Percentiles rank a stretch among this genome's conserved stretches.
Evolutionary conservation across 2,329 filamentous ascomycete genomes (phyloP).

Genomic region (Trichoderma arundinaceum): DNA sequence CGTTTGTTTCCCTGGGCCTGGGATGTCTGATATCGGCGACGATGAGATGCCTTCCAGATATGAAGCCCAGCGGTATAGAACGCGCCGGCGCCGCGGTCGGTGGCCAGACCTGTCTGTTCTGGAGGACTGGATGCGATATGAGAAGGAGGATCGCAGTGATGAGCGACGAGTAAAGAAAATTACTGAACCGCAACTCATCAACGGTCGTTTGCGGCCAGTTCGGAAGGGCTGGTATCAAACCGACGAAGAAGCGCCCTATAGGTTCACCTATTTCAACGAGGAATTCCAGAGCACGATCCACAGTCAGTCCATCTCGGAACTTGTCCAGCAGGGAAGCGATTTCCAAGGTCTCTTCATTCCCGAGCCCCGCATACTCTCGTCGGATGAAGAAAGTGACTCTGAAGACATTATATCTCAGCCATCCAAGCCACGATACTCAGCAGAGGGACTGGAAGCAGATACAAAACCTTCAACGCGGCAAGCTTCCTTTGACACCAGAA

Average conservation of each 20-base stretch:
- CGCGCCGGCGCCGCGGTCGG: constrained; percentile 68
- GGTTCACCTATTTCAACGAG: constrained; percentile 99
- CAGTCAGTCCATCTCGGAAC: constrained; percentile 90
- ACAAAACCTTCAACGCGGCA: constrained; percentile 55
- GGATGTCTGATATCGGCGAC: constrained; percentile 77
- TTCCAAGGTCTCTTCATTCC: constrained; percentile 92
- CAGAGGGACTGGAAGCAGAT: constrained; percentile 45
- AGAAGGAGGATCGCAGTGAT: constrained; percentile 78
- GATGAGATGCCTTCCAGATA: constrained; percentile 67
- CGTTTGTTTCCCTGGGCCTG: constrained; percentile 83
- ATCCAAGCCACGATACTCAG: constrained; percentile 37
- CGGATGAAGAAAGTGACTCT: constrained; percentile 72
- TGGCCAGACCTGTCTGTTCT: constrained; percentile 88
- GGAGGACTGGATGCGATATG: constrained; percentile 87
- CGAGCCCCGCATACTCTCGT: constrained; percentile 76
- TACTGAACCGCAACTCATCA: constrained; percentile 90
- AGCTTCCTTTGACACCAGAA: constrained; percentile 48
- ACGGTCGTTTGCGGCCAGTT: constrained; percentile 82
- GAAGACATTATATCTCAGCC: constrained; percentile 45
- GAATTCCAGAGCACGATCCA: constrained; percentile 96
- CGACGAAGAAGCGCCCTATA: constrained; percentile 88
- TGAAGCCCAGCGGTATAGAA: constrained; percentile 44
- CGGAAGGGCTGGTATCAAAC: constrained; percentile 82
- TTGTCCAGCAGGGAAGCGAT: constrained; percentile 81
- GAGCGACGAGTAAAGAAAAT: constrained; percentile 87